Evolutionary conservation across 306 rosid genomes (phyloP), one percentile per base, ranked within the genome.

Genomic region (Castanea crenata): DNA sequence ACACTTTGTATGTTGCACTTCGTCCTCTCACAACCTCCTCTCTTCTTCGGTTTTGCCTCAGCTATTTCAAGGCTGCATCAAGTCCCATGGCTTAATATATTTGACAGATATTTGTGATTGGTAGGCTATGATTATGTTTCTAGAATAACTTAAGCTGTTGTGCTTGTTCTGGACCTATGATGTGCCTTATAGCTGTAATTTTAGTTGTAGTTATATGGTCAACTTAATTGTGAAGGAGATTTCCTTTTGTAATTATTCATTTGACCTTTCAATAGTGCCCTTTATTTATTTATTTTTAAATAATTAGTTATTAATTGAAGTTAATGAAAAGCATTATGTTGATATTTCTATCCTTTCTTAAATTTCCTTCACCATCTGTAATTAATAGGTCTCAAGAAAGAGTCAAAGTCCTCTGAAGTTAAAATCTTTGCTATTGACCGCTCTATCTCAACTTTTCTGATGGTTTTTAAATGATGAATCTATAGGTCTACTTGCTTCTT

Each of bases 1-100:
- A 94, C 79, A 92, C 97, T n/a, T 68, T 90, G 98, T 94, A 80
- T 78, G 89, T 64, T 23, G 6, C 58, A 23, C 70, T 63, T 31
- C 12, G 78, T 58, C 15, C 12, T 31, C 4, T 10, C 44, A 38
- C 44, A 2, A 38, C 44, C 44, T 38, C 44, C 44, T 7, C 2
- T 38, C 9, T 38, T 38, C 44, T 38, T 38, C 44, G 2, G 10
- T 38, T 38, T 38, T 38, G 44, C 44, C 44, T 38, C 44, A 38
- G 10, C 44, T 38, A 38, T 38, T 38, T 38, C 44, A 38, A 38
- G 44, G 44, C 10, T 38, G 9, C 10, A 38, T 38, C 10, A 6
- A 38, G 44, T 38, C 41, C 6, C 41, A 35, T 35, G 4, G 23
- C 31, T 58, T 21, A 58, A 4, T 21, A 58, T 58, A 21, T 58